Conservation (phyloP, 441 rosid genomes). For the Macaranga tanarius region DNA sequence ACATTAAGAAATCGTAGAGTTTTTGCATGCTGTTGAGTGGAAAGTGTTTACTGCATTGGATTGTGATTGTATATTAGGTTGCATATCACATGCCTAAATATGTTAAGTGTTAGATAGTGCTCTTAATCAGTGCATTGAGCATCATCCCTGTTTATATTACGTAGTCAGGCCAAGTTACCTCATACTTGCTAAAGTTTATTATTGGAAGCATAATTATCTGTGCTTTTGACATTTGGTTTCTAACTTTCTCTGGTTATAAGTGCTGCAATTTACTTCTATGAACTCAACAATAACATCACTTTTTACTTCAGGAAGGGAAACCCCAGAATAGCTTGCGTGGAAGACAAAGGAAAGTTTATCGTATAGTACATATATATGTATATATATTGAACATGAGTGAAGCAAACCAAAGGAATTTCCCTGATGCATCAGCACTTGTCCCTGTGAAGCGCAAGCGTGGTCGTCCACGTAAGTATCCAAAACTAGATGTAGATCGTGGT, state of each 20-base stretch:
- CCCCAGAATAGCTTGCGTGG: constrained; percentile 14
- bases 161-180: background rate
- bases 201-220: background rate
- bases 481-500: constrained; percentile 23
- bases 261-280: constrained; percentile 9
- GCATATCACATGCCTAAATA: background rate
- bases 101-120: background rate
- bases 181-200: background rate
- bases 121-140: background rate
- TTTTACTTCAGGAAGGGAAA: constrained; percentile 28
- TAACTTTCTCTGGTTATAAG: background rate
- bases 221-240: background rate
- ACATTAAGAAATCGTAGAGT: background rate
- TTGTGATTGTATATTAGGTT: background rate
- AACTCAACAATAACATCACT: constrained; percentile 6
- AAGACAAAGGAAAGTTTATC: constrained; percentile 11
- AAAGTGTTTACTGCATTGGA: background rate
- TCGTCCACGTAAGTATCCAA: constrained; percentile 75
- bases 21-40: constrained; percentile 1
- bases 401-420: constrained; percentile 41
- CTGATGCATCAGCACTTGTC: constrained; percentile 40
- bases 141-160: background rate
- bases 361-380: too few species aligned
- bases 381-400: constrained; percentile 46
- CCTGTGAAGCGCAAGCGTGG: constrained; percentile 79